Conservation (phyloP, 2,329 filamentous ascomycete genomes). For the Aspergillus puulaauensis region DNA sequence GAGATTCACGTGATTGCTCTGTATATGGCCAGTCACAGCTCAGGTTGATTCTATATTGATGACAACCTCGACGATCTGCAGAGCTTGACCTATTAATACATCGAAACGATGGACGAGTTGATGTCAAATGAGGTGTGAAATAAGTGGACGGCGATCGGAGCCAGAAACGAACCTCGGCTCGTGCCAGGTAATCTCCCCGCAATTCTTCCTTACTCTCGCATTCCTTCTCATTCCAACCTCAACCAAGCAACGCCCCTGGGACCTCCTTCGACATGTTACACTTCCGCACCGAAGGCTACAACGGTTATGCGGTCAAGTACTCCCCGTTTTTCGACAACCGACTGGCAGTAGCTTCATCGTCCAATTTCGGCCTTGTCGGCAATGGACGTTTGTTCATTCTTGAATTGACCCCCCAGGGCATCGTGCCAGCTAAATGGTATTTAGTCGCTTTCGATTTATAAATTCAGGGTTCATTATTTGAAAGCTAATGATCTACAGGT, state of each 20-base stretch:
- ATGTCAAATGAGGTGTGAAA: neutral
- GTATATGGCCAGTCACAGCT: conserved; percentile 30
- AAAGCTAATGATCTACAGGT: conserved; percentile 52
- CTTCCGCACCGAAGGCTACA: conserved; percentile 89
- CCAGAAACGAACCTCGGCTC: conserved; percentile 3
- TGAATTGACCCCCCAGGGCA: conserved; percentile 76
- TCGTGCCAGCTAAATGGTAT: conserved; percentile 80
- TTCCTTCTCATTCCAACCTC: conserved; percentile 1
- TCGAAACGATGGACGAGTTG: neutral
- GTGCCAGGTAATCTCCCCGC: conserved; percentile 24
- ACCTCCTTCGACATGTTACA: conserved; percentile 69
- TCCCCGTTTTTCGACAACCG: conserved; percentile 97
- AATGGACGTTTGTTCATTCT: conserved; percentile 89
- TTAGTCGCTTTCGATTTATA: neutral
- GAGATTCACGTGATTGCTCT: conserved; percentile 16
- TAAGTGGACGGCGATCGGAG: neutral
- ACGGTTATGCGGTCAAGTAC: conserved; percentile 96
- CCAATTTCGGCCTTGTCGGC: conserved; percentile 95
- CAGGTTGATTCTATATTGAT: neutral
- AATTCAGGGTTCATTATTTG: neutral
- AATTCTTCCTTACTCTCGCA: conserved; percentile 16
- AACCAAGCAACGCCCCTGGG: neutral
- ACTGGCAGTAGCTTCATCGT: conserved; percentile 83
- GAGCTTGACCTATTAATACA: too few species aligned
- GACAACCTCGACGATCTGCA: neutral